A percentile compares a stretch with the other conserved stretches of the same genome.
Evolutionary conservation across 1,139 yeast species (phyloP).

Genomic region (Saccharomyces pastorianus): DNA sequence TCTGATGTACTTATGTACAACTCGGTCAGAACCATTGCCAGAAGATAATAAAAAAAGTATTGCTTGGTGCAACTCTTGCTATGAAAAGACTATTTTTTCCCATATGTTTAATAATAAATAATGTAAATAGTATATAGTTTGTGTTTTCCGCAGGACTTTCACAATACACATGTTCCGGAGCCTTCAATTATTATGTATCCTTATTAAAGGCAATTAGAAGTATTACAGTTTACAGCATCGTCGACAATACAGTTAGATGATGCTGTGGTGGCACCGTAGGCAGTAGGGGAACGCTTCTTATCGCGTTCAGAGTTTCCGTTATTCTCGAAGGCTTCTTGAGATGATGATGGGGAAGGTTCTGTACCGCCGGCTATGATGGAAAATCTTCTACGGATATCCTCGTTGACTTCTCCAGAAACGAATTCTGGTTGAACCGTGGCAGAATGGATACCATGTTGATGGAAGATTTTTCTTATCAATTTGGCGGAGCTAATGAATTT

Average conservation of each 20-base stretch:
- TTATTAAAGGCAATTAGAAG: background rate
- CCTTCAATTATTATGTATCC: background rate
- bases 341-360: background rate
- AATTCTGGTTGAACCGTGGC: slow-evolving; percentile 96
- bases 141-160: background rate
- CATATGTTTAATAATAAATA: background rate
- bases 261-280: background rate
- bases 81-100: background rate
- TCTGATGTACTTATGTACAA: no score
- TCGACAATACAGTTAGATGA: background rate
- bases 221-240: background rate
- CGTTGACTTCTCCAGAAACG: slow-evolving; percentile 25
- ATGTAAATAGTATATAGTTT: background rate
- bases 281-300: background rate
- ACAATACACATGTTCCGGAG: background rate
- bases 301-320: background rate
- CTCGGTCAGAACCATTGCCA: no score
- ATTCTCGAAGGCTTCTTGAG: background rate
- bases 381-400: slow-evolving; percentile 30
- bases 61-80: background rate
- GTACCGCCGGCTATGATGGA: slow-evolving; percentile 34
- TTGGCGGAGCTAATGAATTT: slow-evolving; percentile 66
- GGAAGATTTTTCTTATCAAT: slow-evolving; percentile 71
- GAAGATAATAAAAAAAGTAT: background rate
- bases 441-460: slow-evolving; percentile 78